Evolutionary conservation across 2,329 filamentous ascomycete genomes (phyloP), one percentile per base, ranked within the genome.

Genomic region (Tolypocladium ovalisporum): DNA sequence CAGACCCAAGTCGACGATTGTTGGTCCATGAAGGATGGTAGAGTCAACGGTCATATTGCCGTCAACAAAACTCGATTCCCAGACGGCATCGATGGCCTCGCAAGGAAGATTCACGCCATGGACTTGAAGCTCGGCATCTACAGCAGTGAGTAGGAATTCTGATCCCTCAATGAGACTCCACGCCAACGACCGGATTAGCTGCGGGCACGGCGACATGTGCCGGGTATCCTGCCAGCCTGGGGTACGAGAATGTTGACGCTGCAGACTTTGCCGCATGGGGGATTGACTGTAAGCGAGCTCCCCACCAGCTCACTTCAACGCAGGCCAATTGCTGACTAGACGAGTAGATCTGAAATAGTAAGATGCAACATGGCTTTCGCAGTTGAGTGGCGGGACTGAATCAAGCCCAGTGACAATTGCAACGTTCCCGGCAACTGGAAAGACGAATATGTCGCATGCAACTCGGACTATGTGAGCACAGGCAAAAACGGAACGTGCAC

Each of bases 41-140:
- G 76, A 44, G 59, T 57, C 15, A 37, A 61, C 17, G 58, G 58
- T 13, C 61, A 61, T 40, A 73, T 83, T 5, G 66, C 78, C 4
- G 73, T 77, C 0, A 76, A 84, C 61, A 66, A 68, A 0, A 65
- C 61, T 3, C 80, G 77, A 57, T 87, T 86, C 58, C 84, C 84
- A 0, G 70, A 76, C 22, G 84, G 84, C 0, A 83, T 87, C 59
- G 73, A 73, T 10, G 75, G 77, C 0, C 67, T 80, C 1, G 82
- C 81, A 1, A 68, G 78, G 29, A 65, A 79, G 57, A 74, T 86
- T 24, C 84, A 87, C 59, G 68, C 63, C 2, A 63, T 83, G 60
- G 82, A 81, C 2, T 64, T 87, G 51, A 87, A 86, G 65, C 70
- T 85, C 12, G 84, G 84, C 1, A 84, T 87, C 58, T 87, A 87